These are phyloP conservation scores for Coelastrella sp. DNA, from an alignment of 139 green algal genomes.

Conservation along the genomic window DNA sequence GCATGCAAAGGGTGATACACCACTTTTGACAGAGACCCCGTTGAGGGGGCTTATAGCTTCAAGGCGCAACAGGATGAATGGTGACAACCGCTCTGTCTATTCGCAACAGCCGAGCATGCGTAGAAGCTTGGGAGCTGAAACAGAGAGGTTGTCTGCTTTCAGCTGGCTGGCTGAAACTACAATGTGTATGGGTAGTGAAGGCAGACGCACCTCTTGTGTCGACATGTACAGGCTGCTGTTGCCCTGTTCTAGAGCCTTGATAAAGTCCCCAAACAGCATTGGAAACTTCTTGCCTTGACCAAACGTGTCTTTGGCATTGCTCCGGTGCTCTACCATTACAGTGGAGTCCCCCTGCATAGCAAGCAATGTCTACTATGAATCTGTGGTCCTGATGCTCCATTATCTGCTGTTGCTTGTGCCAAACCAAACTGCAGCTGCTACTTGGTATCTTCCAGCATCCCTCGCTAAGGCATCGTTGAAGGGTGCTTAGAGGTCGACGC, in stretches of 20 bases:
- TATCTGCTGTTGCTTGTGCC: background rate
- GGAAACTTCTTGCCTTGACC: slow-evolving; percentile 67
- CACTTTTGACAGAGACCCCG: no score
- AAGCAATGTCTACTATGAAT: background rate
- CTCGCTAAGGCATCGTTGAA: no score
- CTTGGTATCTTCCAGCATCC: background rate
- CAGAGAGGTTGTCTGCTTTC: background rate
- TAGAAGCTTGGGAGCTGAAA: no score
- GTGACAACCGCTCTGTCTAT: no score
- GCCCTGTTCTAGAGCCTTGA: slow-evolving; percentile 58
- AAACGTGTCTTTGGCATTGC: slow-evolving; percentile 55
- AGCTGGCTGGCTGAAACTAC: background rate
- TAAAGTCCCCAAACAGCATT: slow-evolving; percentile 75
- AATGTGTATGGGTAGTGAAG: background rate
- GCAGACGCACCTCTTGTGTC: slow-evolving; percentile 69
- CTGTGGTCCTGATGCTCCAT: no score
- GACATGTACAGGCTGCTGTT: slow-evolving; percentile 81
- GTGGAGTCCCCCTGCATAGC: slow-evolving; percentile 58
- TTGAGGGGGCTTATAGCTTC: no score
- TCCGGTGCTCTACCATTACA: slow-evolving; percentile 73
- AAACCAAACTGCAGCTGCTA: background rate
- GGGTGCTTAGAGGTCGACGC: no score
- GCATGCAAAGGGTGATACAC: no score
- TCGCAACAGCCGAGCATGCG: no score
- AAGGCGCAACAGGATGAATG: no score